Evolutionary conservation across 75 land plant genomes (phyloP), one percentile per base, ranked within the genome.

Genomic region (Cupressus sempervirens): DNA sequence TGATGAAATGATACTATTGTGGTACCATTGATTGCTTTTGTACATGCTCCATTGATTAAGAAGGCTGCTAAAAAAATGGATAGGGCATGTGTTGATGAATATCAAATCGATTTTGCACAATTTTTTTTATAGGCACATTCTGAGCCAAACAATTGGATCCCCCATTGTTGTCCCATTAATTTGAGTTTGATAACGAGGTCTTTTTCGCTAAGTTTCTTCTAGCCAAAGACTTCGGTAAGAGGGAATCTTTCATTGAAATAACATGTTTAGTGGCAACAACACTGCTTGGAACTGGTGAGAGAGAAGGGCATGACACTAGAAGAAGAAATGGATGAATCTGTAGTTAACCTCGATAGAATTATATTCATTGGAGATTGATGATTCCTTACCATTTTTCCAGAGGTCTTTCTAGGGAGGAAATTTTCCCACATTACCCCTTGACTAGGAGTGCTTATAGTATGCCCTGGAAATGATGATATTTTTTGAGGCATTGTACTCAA

Each of bases 371-470:
- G 29, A 77, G 81, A 77, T 41, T 65, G 76, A 65, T 86, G 83
- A 14, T 41, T 46, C 54, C 65, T 50, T 7, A 68, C 43, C 15
- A 29, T 86, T 86, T 81, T 58, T 8, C 54, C 86, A 67, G 85
- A 34, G 86, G 58, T 75, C 80, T 86, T 48, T 65, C 83, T 12
- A 43, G 26, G 81, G 87, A 73, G 30, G 87, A 53, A 18, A 85
- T 86, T 82, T 32, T 75, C 83, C 56, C 80, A 83, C 52, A 87
- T 80, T 36, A 52, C 46, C 14, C 87, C 87, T n/a, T 80, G 30
- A 54, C 52, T 70, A 0, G 87, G 0, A 9, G 84, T 11, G 26
- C 35, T 40, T 32, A 76, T 72, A 58, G 15, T 68, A 45, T 67
- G 88, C 54, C 87, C 86, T 50, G 29, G 43, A 18, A 87, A n/a